Percentiles rank a stretch among this genome's conserved stretches.
Conservation (phyloP, 2,329 filamentous ascomycete genomes). For the Botrytis squamosa region DNA sequence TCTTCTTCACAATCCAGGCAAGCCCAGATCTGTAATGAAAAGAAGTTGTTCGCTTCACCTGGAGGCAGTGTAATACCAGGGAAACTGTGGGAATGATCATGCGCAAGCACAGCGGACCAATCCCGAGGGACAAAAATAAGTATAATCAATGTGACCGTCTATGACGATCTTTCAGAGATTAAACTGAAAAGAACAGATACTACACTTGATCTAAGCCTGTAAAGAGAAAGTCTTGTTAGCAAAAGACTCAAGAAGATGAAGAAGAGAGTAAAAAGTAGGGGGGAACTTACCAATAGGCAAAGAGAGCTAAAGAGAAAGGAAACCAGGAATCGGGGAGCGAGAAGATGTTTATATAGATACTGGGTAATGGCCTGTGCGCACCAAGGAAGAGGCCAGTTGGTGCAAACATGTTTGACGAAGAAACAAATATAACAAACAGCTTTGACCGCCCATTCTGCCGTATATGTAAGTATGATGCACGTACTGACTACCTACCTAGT, state of each 20-base stretch:
- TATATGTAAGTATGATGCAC: not conserved
- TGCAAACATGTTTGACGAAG: slow-evolving; percentile 10
- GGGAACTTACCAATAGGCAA: slow-evolving; percentile 48
- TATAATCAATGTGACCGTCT: slow-evolving; percentile 74
- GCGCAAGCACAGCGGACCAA: slow-evolving; percentile 69
- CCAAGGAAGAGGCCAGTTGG: not conserved
- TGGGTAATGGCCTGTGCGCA: not conserved
- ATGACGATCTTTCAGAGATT: slow-evolving; percentile 85
- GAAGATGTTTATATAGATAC: not conserved
- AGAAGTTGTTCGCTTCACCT: slow-evolving; percentile 61
- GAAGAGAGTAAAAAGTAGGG: not conserved
- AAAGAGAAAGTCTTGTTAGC: not conserved
- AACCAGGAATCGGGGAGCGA: slow-evolving; percentile 20
- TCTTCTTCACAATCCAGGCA: slow-evolving; percentile 59
- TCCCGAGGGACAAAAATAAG: slow-evolving; percentile 67
- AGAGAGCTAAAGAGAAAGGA: slow-evolving; percentile 48
- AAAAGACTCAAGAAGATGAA: slow-evolving; percentile 43
- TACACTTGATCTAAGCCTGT: slow-evolving; percentile 77
- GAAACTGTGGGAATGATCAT: slow-evolving; percentile 66
- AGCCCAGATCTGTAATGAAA: slow-evolving; percentile 58
- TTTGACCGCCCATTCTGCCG: not conserved
- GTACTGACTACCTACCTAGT: no score
- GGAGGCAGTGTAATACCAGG: slow-evolving; percentile 73
- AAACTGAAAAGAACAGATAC: slow-evolving; percentile 94
- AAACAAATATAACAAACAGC: not conserved